phyloP scores from a whole-genome alignment of 306 rosid genomes.

The Prunus kanzakura region DNA sequence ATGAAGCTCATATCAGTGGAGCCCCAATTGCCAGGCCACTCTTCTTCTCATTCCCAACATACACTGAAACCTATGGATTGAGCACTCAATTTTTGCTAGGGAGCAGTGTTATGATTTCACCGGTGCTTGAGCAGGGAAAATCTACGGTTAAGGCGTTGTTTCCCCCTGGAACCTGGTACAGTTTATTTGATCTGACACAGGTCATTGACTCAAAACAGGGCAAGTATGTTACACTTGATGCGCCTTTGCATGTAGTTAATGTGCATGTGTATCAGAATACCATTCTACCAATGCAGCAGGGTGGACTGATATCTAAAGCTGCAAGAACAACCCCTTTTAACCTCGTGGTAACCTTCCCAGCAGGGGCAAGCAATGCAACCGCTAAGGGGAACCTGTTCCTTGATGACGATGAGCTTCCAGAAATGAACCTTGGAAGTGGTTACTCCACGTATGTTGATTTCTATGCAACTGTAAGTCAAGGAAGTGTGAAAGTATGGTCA shows the following conservation, averaged over 20 bases:
- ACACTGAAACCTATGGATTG: slow-evolving; percentile 54
- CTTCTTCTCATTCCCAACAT: slow-evolving; percentile 82
- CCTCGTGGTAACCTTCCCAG: slow-evolving; percentile 65
- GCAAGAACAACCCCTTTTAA: slow-evolving; percentile 82
- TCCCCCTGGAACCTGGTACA: slow-evolving; percentile 95
- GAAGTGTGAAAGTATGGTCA: slow-evolving; percentile 81
- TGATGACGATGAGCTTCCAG: slow-evolving; percentile 74
- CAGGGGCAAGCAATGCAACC: slow-evolving; percentile 54
- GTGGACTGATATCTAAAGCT: slow-evolving; percentile 75
- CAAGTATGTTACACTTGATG: slow-evolving; percentile 60
- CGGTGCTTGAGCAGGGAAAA: slow-evolving; percentile 76
- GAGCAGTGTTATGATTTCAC: slow-evolving; percentile 76
- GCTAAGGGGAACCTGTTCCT: slow-evolving; percentile 84
- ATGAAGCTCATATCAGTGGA: slow-evolving; percentile 79
- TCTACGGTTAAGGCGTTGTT: slow-evolving; percentile 73
- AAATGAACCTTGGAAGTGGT: slow-evolving; percentile 78
- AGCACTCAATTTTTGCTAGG: slow-evolving; percentile 92
- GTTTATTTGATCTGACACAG: slow-evolving; percentile 65
- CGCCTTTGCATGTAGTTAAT: slow-evolving; percentile 79
- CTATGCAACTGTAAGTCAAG: slow-evolving; percentile 53
- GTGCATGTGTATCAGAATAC: slow-evolving; percentile 86
- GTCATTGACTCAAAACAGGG: slow-evolving; percentile 49
- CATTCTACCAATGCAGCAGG: slow-evolving; percentile 90
- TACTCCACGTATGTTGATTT: slow-evolving; percentile 63
- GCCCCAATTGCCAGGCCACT: slow-evolving; percentile 97